These are phyloP conservation scores for Poa annua DNA, from an alignment of 176 grass and related monocot species.

Conservation along the genomic window DNA sequence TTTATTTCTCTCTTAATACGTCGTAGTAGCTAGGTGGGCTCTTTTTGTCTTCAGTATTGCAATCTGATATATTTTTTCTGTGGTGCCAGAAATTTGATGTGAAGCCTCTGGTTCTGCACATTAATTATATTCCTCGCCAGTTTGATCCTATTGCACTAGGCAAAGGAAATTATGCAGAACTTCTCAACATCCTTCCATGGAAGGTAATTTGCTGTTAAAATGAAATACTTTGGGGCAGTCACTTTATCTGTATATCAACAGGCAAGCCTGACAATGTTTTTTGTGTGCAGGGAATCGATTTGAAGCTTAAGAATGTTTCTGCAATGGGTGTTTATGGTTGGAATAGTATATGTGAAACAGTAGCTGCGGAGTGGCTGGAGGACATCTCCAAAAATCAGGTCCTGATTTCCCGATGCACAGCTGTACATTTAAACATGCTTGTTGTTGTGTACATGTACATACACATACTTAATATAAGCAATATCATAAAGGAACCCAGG, in stretches of 20 bases:
- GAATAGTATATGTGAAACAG: conserved; percentile 84
- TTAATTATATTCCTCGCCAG: conserved; percentile 93
- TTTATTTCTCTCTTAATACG: conserved; percentile 10
- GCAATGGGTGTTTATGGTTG: conserved; percentile 93
- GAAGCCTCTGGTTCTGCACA: conserved; percentile 71
- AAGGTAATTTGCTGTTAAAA: conserved; percentile 60
- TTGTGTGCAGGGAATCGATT: conserved; percentile 82
- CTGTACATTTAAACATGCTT: conserved; percentile 32
- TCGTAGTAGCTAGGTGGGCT: not conserved
- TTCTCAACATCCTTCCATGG: conserved; percentile 98
- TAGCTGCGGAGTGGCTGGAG: conserved; percentile 91
- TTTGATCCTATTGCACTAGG: conserved; percentile 88
- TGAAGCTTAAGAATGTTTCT: conserved; percentile 95
- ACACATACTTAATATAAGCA: not conserved
- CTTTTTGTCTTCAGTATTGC: conserved; percentile 25
- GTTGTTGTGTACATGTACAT: not conserved
- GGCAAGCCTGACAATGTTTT: conserved; percentile 9
- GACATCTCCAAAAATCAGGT: conserved; percentile 99
- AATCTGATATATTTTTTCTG: conserved; percentile 35
- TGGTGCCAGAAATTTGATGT: conserved; percentile 93
- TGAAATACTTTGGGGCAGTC: not conserved
- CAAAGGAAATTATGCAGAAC: conserved; percentile 95
- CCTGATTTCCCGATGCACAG: conserved; percentile 30
- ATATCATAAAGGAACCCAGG: no score
- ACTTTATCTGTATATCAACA: not conserved